phyloP scores from a whole-genome alignment of 768 basidiomycete species.

The Suillus variegatus region DNA sequence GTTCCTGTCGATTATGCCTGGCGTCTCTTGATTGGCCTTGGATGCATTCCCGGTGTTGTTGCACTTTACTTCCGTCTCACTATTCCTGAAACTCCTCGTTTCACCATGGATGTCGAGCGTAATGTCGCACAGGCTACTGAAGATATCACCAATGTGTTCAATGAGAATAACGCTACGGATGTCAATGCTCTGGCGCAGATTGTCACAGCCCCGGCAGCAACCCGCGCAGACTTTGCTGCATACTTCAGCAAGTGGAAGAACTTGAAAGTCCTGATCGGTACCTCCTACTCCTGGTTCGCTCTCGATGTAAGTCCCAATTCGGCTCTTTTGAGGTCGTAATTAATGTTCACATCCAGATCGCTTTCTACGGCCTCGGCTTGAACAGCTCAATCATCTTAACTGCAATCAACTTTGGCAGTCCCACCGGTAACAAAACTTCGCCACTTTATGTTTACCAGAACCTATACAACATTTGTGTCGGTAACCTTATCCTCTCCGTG shows the following conservation, averaged over 20 bases:
- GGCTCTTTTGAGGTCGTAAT: background rate
- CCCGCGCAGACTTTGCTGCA: conserved; percentile 60
- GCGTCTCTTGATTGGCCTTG: conserved; percentile 88
- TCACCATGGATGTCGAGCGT: conserved; percentile 88
- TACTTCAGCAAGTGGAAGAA: conserved; percentile 80
- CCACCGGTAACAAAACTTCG: conserved; percentile 29
- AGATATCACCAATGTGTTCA: conserved; percentile 73
- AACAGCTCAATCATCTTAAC: conserved; percentile 77
- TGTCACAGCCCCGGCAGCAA: conserved; percentile 69
- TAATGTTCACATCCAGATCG: conserved; percentile 49
- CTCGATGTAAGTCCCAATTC: conserved; percentile 58
- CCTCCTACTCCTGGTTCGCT: conserved; percentile 87
- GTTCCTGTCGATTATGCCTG: conserved; percentile 73
- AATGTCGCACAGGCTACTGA: conserved; percentile 74
- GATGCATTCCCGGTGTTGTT: conserved; percentile 76
- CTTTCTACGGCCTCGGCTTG: conserved; percentile 87
- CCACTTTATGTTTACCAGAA: conserved; percentile 50
- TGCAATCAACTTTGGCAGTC: conserved; percentile 65
- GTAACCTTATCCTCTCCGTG: conserved; percentile 74
- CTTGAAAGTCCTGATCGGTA: conserved; percentile 75
- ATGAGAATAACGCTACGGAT: conserved; percentile 48
- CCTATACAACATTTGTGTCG: conserved; percentile 66
- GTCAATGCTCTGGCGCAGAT: conserved; percentile 60
- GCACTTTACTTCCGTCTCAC: conserved; percentile 93
- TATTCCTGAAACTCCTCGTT: conserved; percentile 89